Conservation (phyloP, 352 stramenopile species). For the Phytophthora cactorum region DNA sequence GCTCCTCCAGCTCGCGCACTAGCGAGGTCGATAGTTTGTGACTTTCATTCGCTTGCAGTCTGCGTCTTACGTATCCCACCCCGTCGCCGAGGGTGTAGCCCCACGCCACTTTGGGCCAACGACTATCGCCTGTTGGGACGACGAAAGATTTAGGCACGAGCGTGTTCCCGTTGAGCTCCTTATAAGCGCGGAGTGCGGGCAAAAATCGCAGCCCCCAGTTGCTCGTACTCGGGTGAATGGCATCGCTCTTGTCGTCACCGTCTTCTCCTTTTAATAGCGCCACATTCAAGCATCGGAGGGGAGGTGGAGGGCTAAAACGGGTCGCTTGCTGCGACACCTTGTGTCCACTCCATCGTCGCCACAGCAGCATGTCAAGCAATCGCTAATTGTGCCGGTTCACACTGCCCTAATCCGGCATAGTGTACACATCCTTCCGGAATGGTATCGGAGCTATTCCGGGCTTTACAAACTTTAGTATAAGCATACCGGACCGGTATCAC, state of each 20-base stretch:
- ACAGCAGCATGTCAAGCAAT: too few relatives aligned
- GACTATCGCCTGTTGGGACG: neutral
- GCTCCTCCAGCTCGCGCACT: neutral
- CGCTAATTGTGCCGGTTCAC: too few relatives aligned
- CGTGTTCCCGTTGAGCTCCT: neutral
- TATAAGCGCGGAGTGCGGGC: neutral
- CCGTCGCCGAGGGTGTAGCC: neutral
- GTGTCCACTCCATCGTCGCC: too few relatives aligned
- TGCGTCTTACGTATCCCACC: neutral
- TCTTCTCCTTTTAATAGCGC: neutral
- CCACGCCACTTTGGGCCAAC: neutral
- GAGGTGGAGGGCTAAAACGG: too few relatives aligned
- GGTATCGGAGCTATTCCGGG: too few relatives aligned
- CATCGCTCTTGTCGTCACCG: neutral
- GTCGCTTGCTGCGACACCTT: too few relatives aligned
- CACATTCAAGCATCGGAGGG: too few relatives aligned
- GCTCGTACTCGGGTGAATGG: neutral
- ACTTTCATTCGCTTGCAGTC: neutral
- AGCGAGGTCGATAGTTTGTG: neutral
- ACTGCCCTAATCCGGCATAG: too few relatives aligned
- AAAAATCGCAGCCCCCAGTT: neutral
- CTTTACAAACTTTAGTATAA: too few relatives aligned
- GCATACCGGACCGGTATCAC: too few relatives aligned
- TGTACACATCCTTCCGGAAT: too few relatives aligned
- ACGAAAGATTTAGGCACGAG: neutral